Evolutionary conservation across 2,329 filamentous ascomycete species (phyloP), one percentile per base, ranked within the genome.

Genomic region (Neofusicoccum ribis): DNA sequence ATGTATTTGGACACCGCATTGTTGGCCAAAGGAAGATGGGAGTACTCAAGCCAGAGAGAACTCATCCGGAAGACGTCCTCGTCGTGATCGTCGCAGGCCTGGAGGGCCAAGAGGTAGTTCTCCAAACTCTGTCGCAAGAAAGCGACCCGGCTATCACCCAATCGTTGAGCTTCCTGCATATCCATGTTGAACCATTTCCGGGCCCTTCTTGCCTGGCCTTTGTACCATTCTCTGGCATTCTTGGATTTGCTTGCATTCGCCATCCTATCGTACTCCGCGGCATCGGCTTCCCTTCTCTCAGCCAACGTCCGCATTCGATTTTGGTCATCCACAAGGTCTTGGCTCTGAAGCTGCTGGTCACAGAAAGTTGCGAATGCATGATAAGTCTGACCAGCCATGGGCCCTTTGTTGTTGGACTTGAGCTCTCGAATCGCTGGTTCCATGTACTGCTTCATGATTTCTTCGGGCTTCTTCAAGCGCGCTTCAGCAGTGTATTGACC

Each of bases 311-410:
- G 86, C 47, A 97, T 85, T 51, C 95, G 89, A 36, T 87, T 86
- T 66, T 97, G 86, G 71, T 99, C 95, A 75, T 96, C 92, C 1
- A 93, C 80, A 39, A 89, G 88, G 70, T 96, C 92, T 0, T 90
- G 86, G 72, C 94, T 94, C 71, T 97, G 91, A 9, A 99, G 83
- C 75, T 99, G 95, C 72, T 93, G 89, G 74, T 99, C 94, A 72
- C 96, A 99, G 75, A 99, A 99, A 60, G 89, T 86, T 31, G 96
- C 95, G 76, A 98, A 98, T 71, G 96, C 92, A 74, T 97, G 93
- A 72, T 93, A 97, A 0, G 98, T 95, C 69, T 92, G 86, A 1
- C 93, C 93, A 2, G 93, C 91, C 67, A 94, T 91, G 50, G 85
- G 83, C 1, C 91, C 90, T 62, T 88, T 84, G 5, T 80, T 84